phyloP scores from a whole-genome alignment of 139 green algal species.

The Limnomonas spitsbergensis region DNA sequence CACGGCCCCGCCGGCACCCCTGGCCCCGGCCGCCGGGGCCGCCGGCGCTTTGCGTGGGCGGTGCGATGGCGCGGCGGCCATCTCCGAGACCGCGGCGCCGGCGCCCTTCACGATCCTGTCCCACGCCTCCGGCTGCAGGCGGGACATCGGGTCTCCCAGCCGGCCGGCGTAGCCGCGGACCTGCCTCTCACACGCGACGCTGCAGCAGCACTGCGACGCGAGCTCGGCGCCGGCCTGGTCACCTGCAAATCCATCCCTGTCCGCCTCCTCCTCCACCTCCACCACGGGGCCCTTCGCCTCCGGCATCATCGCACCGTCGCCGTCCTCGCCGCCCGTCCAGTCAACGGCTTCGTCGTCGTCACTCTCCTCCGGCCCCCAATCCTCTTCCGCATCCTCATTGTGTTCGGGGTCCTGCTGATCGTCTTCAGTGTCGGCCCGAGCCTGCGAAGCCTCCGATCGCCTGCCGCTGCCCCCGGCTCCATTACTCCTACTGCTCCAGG shows the following conservation, averaged over 20 bases:
- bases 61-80: background rate
- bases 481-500: background rate
- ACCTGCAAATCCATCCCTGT: background rate
- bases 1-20: background rate
- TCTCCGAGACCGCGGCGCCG: background rate
- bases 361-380: background rate
- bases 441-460: background rate
- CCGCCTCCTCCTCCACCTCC: background rate
- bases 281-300: background rate
- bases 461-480: background rate
- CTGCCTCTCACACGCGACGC: background rate
- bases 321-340: background rate
- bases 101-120: background rate
- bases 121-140: background rate
- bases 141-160: background rate
- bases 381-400: background rate
- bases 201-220: conserved; percentile 1
- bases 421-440: background rate
- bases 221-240: background rate
- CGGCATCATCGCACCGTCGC: background rate
- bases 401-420: background rate
- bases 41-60: background rate
- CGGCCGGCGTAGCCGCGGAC: background rate
- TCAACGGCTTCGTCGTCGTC: background rate
- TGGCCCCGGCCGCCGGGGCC: background rate